Evolutionary conservation across 805 yeast genomes (phyloP), one percentile per base, ranked within the genome.

Genomic region (Candida railenensis): DNA sequence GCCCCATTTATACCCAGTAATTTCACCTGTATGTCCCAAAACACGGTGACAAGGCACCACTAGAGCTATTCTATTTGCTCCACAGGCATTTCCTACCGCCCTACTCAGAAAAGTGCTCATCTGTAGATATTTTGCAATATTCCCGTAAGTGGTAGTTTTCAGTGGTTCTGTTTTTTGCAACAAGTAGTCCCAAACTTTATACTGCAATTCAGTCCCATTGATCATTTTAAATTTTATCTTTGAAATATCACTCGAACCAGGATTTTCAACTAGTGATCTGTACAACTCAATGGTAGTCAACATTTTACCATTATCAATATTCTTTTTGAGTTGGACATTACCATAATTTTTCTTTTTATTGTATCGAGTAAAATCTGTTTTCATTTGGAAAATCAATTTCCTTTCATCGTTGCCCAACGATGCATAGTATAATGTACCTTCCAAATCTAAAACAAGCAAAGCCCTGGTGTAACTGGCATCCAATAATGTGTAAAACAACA

Each of bases 21-120:
- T 55, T 22, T 57, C 58, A 4, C 65, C 65, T 25, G 49, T 48
- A 4, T 55, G 54, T 12, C 67, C 61, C 18, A 71, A 37, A 1
- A 73, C 71, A 42, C 77, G 54, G 53, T 74, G 78, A 52, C 79
- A 74, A 1, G 80, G 78, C 3, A 74, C 58, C 3, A 73, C 28
- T 3, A 73, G 39, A 2, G 76, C 71, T 9, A 74, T 51, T 21
- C 58, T 60, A 51, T 74, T 74, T 16, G 68, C 59, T 2, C 69
- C 73, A 40, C 73, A 66, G 2, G 76, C 71, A 36, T 63, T 62
- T 0, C 74, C 79, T 4, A 74, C 63, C 2, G 68, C 75, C 33
- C 80, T 56, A 21, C 62, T 59, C 11, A 67, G 60, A 0, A 50
- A 59, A 0, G 66, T 59, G 12, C 14, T 33, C 38, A 53, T 53